These are phyloP conservation scores for Acacia concinna DNA, from an alignment of 331 rosid species.

Conservation along the genomic window DNA sequence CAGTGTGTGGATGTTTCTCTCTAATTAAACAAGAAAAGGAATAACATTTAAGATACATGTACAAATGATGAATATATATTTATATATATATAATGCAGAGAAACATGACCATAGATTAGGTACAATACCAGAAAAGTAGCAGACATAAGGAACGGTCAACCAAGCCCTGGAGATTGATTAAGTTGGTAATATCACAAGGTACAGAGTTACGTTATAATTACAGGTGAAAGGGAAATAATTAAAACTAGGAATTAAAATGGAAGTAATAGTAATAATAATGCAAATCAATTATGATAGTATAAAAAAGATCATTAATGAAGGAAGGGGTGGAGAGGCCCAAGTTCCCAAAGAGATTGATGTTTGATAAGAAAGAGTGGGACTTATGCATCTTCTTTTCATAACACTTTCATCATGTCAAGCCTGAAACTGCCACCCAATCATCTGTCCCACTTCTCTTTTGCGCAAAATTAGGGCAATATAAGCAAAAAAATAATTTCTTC, in stretches of 20 bases:
- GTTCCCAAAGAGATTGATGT: slow-evolving; percentile 81
- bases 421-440: slow-evolving; percentile 49
- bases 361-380: slow-evolving; percentile 59
- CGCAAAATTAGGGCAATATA: slow-evolving; percentile 16
- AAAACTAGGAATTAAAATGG: not conserved
- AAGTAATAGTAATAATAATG: not conserved
- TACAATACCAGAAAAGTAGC: not conserved
- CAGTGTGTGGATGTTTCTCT: not conserved
- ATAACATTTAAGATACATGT: not conserved
- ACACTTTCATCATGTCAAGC: slow-evolving; percentile 52
- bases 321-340: slow-evolving; percentile 67
- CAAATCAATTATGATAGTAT: slow-evolving; percentile 19
- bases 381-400: slow-evolving; percentile 45
- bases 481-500: slow-evolving; percentile 3
- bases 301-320: not conserved
- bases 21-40: not conserved
- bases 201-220: not conserved
- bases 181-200: not conserved
- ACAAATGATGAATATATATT: not conserved
- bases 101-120: not conserved
- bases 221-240: not conserved
- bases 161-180: not conserved
- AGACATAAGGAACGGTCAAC: not conserved
- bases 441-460: slow-evolving; percentile 41
- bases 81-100: not conserved